Conservation (phyloP, 306 rosid species). For the Glycine tomentella region DNA sequence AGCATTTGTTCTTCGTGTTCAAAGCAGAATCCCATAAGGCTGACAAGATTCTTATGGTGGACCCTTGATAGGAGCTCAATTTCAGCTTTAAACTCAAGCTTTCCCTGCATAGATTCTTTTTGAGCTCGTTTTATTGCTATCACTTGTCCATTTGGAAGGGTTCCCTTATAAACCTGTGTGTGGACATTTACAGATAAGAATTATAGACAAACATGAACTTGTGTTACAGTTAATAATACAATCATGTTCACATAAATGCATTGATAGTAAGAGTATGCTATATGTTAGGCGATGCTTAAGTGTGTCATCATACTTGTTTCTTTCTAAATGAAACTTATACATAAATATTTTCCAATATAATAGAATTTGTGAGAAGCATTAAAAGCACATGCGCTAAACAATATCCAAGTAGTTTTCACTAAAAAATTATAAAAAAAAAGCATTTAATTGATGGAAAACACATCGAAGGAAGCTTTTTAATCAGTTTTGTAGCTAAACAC, state of each 20-base stretch:
- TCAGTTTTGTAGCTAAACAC: not conserved
- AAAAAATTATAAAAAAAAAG: not conserved
- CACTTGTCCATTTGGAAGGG: conserved; percentile 61
- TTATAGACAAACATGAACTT: not conserved
- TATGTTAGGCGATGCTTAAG: not conserved
- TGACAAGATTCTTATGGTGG: conserved; percentile 73
- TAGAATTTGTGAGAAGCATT: not conserved
- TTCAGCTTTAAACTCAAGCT: conserved; percentile 65
- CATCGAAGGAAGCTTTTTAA: not conserved
- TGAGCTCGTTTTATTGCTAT: conserved; percentile 68
- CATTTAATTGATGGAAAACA: conserved; percentile 18
- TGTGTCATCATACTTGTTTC: conserved; percentile 4
- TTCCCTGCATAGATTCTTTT: conserved; percentile 66
- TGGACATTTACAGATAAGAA: conserved; percentile 10
- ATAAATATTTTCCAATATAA: not conserved
- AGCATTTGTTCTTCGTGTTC: conserved; percentile 72
- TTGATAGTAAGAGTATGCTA: not conserved
- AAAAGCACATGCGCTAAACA: not conserved
- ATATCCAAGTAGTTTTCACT: not conserved
- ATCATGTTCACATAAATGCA: conserved; percentile 21
- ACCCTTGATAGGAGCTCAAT: conserved; percentile 80
- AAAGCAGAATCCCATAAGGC: conserved; percentile 72
- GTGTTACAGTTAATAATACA: too few relatives aligned
- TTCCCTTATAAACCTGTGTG: conserved; percentile 67
- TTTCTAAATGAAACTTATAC: not conserved